Evolutionary conservation across 192 early-diverging fungal species (phyloP), one percentile per base, ranked within the genome.

Genomic region (Spizellomyces sp.): DNA sequence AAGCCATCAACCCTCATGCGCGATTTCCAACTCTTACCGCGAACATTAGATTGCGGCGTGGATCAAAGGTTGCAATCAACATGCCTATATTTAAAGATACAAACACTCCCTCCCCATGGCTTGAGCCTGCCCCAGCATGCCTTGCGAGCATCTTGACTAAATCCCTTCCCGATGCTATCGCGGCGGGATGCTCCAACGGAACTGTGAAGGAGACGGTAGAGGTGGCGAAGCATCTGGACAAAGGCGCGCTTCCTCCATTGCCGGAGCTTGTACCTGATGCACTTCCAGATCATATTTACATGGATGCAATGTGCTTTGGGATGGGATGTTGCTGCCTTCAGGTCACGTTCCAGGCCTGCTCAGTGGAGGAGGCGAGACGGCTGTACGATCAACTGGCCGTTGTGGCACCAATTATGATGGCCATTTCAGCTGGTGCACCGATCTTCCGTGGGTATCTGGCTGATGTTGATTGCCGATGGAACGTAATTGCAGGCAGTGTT

Each of bases 281-380:
- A 9, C 79, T 85, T n/a, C 90, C 90, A 0, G 90, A 94, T 64
- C 95, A 96, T 78, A 95, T 99, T 41, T 99, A 98, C 80, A 93
- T 99, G 92, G 97, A 98, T 70, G 88, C 91, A 17, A 99, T 99
- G 97, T 92, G 92, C 65, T 98, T 99, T 85, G 96, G 97, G 41
- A 98, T 98, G 95, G 96, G 96, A 57, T 96, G 93, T 82, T 95
- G 90, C 71, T 99, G 97, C 75, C 83, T 99, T 27, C 97, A 99
- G 77, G 93, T 98, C 76, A 99, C 97, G 42, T 92, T 99, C 70
- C 97, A 99, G 78, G 95, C 95, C 43, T 93, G 91, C 71, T 92
- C 91, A 66, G 89, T 99, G 6, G 89, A 94, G 73, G 93, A 95
- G 77, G 96, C 95, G 15, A 85, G 97, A 55, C 73, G 88, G 68